Base-by-base conservation (phyloP, 1,139 yeast species). In the Debaryomyces udenii region DNA sequence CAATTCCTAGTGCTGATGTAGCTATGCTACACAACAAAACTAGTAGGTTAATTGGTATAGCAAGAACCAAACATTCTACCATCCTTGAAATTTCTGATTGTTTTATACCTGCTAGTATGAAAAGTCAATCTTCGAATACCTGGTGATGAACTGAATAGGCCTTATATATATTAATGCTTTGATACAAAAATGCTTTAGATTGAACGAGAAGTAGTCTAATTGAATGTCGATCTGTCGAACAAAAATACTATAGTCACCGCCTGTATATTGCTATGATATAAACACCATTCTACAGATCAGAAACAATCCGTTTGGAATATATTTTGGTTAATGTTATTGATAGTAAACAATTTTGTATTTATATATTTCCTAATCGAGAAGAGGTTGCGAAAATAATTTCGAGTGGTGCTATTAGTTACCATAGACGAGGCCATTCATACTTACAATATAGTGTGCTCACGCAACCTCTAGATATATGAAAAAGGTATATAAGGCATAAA, bases 351-450 rank as follows among this genome's bases (percentile, higher is more conserved):
- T 6, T 13, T 20, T 13, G 11, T 41, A 36, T 41, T 41, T 33
- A 41, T 20, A 38, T 17, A n/a, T 41, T 41, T 32, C 44, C 44
- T 41, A 38, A 18, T 41, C 29, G 23, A 40, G 44, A 34, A 29
- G 11, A 17, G 28, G 38, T 32, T 38, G 44, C 44, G 41, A 35
- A 34, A 17, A 10, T 6, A 20, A 20, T 26, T 34, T 34, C 24
- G 27, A 3, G 6, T 13, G 3, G 26, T 15, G 38, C 42, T 42
- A 6, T 17, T 27, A 7, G 7, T 7, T 20, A 20, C 7, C 22
- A 20, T 20, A 5, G 7, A 20, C 22, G 22, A 20, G 22, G 22
- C 22, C 7, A 20, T 20, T 20, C 7, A 20, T 20, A 20, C 22
- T 20, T 20, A 7, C 7, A 20, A 5, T 7, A 20, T 6, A 20